Conservation (phyloP, 169 alveolate species). For the Perkinsus olseni region DNA sequence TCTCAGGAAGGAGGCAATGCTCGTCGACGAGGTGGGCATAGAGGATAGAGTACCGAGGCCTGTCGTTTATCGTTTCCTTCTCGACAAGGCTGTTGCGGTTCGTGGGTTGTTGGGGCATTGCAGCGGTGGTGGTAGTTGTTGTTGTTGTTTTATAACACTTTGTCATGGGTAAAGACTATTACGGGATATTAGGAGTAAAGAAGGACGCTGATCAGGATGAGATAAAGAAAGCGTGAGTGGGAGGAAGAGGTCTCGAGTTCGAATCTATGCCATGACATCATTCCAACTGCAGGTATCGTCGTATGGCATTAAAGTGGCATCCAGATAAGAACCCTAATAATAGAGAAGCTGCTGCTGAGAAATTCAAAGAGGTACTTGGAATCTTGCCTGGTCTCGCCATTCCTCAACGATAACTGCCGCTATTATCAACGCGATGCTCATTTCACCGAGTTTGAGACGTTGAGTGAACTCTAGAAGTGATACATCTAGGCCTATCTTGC, state of each 20-base stretch:
- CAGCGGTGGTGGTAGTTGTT: background rate
- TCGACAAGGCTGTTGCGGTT: background rate
- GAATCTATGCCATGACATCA: background rate
- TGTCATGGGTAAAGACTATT: conserved; percentile 19
- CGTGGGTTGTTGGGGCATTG: background rate
- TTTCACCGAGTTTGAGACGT: too few relatives aligned
- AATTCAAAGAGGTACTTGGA: conserved; percentile 60
- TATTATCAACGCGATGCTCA: too few relatives aligned
- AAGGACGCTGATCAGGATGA: conserved; percentile 48
- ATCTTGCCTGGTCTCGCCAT: too few relatives aligned
- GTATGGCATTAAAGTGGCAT: conserved; percentile 57
- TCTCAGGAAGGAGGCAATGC: too few relatives aligned
- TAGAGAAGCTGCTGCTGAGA: conserved; percentile 19
- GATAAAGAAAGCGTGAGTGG: conserved; percentile 48
- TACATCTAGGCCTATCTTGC: too few relatives aligned
- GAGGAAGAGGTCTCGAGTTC: conserved; percentile 28
- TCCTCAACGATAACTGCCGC: too few relatives aligned
- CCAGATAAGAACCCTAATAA: conserved; percentile 81
- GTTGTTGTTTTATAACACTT: background rate
- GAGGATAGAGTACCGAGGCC: too few relatives aligned
- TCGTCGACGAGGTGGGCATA: too few relatives aligned
- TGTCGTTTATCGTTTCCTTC: too few relatives aligned
- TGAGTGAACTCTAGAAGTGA: too few relatives aligned
- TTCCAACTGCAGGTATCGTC: conserved; percentile 26
- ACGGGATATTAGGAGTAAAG: conserved; percentile 54